phyloP scores from a whole-genome alignment of 345 rosid genomes.

The Hevea brasiliensis region DNA sequence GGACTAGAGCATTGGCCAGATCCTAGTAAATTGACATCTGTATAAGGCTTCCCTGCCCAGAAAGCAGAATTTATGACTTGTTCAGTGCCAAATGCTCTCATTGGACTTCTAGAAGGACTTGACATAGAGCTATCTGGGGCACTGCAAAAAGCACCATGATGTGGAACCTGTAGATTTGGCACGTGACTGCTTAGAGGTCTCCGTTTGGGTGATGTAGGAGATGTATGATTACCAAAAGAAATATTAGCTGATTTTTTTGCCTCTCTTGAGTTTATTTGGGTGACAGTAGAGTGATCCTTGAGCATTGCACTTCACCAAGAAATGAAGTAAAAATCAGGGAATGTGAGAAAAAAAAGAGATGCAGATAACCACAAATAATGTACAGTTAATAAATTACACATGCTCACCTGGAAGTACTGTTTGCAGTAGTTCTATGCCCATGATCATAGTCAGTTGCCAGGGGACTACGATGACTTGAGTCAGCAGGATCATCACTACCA shows the following conservation, averaged over 20 bases:
- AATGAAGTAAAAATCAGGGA: conserved; percentile 9
- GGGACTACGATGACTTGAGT: conserved; percentile 18
- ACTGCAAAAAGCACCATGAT: conserved; percentile 62
- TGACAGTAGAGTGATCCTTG: conserved; percentile 52
- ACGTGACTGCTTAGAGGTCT: conserved; percentile 57
- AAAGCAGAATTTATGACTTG: conserved; percentile 66
- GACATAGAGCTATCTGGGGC: conserved; percentile 97
- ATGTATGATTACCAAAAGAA: conserved; percentile 46
- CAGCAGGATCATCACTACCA: conserved; percentile 27
- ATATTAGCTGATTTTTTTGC: conserved; percentile 54
- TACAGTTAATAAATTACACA: neutral
- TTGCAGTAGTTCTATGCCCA: conserved; percentile 18
- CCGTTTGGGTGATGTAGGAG: conserved; percentile 67
- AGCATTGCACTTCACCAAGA: conserved; percentile 40
- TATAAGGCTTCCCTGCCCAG: conserved; percentile 66
- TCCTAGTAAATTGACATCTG: conserved; percentile 70
- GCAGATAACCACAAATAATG: neutral
- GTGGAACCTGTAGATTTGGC: conserved; percentile 68
- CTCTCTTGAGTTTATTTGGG: conserved; percentile 59
- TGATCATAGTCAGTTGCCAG: conserved; percentile 26
- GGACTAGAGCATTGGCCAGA: conserved; percentile 99
- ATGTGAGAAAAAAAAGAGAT: conserved; percentile 3
- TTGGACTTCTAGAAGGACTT: conserved; percentile 98
- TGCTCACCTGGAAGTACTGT: conserved; percentile 31
- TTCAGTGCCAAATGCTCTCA: conserved; percentile 68